A percentile compares a stretch with the other conserved stretches of the same genome.
Evolutionary conservation across 1,284 basidiomycete genomes (phyloP).

Genomic region (Bjerkandera adusta): DNA sequence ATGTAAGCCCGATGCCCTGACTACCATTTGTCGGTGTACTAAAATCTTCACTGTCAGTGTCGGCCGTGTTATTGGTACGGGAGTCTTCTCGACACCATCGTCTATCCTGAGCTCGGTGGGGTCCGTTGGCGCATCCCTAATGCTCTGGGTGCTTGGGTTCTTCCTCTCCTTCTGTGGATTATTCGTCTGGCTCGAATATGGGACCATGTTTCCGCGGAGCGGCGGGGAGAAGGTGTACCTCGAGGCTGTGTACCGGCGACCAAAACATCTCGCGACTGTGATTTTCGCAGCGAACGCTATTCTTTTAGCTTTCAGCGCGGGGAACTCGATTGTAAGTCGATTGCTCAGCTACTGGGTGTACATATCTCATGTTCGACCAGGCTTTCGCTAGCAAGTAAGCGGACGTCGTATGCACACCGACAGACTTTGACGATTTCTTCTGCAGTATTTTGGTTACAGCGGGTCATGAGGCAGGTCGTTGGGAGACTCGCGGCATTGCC

Average conservation of each 20-base stretch:
- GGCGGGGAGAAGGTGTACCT: constrained; percentile 82
- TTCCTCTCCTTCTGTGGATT: constrained; percentile 60
- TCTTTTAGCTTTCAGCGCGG: constrained; percentile 57
- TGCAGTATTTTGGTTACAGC: constrained; percentile 48
- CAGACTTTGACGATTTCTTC: neutral
- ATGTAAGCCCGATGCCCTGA: constrained; percentile 20
- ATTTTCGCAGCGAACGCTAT: constrained; percentile 59
- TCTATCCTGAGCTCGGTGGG: constrained; percentile 63
- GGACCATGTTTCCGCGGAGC: constrained; percentile 48
- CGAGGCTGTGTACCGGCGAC: constrained; percentile 65
- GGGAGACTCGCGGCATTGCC: constrained; percentile 57
- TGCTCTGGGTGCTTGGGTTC: constrained; percentile 73
- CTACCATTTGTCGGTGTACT: neutral
- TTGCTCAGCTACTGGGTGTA: neutral
- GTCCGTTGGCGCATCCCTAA: constrained; percentile 58
- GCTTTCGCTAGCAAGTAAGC: constrained; percentile 29
- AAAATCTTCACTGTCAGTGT: constrained; percentile 36
- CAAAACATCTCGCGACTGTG: constrained; percentile 60
- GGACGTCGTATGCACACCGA: neutral
- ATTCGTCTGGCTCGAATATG: constrained; percentile 71
- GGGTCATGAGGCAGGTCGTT: constrained; percentile 38
- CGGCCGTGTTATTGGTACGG: constrained; percentile 57
- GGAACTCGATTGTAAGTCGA: constrained; percentile 51
- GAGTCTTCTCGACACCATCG: constrained; percentile 63
- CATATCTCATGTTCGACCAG: constrained; percentile 7